Conservation (phyloP, 768 basidiomycete species). For the Tephrocybe sp. region DNA sequence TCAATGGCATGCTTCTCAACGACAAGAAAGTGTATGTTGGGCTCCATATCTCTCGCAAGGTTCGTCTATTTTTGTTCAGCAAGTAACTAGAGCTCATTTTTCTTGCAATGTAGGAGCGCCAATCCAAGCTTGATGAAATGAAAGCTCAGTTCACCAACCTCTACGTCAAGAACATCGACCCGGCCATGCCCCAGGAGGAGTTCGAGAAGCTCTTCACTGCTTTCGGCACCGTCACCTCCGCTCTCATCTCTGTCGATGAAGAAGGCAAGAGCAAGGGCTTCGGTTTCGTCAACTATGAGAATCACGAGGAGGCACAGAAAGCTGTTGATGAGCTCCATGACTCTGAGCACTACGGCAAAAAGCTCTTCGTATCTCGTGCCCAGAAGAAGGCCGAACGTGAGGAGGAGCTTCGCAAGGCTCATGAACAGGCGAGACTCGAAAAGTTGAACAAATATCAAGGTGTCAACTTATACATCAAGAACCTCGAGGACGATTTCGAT, state of each 20-base stretch:
- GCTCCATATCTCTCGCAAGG: conserved; percentile 95
- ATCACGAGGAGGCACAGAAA: conserved; percentile 85
- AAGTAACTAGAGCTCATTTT: neutral
- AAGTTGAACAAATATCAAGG: conserved; percentile 98
- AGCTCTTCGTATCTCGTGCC: conserved; percentile 92
- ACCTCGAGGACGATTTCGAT: conserved; percentile 96
- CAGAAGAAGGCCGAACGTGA: conserved; percentile 99
- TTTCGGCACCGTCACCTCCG: conserved; percentile 86
- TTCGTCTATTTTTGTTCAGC: conserved; percentile 24
- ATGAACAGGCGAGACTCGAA: conserved; percentile 96
- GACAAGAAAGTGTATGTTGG: conserved; percentile 99
- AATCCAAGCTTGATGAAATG: conserved; percentile 98
- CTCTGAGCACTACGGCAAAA: conserved; percentile 76
- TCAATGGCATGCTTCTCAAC: conserved; percentile 98
- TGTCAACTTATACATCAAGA: conserved; percentile 99
- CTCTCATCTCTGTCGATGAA: conserved; percentile 79
- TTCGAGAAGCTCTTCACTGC: conserved; percentile 76
- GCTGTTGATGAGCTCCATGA: conserved; percentile 92
- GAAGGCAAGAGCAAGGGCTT: conserved; percentile 94
- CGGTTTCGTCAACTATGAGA: conserved; percentile 96
- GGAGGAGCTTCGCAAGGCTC: conserved; percentile 89
- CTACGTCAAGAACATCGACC: conserved; percentile 95
- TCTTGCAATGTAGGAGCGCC: conserved; percentile 65
- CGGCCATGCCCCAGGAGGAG: conserved; percentile 78
- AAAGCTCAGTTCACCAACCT: conserved; percentile 97